Evolutionary conservation across 352 stramenopile species (phyloP), one percentile per base, ranked within the genome.

Genomic region (Phytophthora hibernalis): DNA sequence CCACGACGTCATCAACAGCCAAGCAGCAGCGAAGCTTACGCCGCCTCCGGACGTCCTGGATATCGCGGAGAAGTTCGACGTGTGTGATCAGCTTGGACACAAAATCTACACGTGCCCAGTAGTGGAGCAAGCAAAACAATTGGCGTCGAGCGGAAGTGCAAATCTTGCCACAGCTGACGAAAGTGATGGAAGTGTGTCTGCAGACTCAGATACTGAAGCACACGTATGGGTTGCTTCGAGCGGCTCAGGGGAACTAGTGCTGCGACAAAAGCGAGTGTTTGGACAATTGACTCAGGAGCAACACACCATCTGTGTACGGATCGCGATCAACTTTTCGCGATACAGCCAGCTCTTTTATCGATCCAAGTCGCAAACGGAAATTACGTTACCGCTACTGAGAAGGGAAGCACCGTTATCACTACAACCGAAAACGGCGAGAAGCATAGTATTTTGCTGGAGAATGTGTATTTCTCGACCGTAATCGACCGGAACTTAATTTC

Each of bases 71-170:
- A 42, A 28, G 26, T 54, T 20, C 30, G n/a, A 16, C 9, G 48
- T 43, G 5, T 54, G 48, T n/a, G 16, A 30, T 35, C 10, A 54
- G 9, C 48, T n/a, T 20, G 48, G 8, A n/a, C 28, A 54, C 30
- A 54, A 54, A 30, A 43, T 54, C 0, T 44, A 43, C 30, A 18
- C 26, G 9, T 54, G 48, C 18, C 48, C 30, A 30, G 12, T 54
- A n/a, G 48, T 54, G 15, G 30, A 54, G 40, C 30, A 43, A 28
- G 48, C 48, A 18, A 54, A 54, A 37, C 11, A 20, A 11, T 28
- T 54, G 16, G 28, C 48, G 30, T 30, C 30, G 5, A 54, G 11
- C n/a, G 48, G 48, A 13, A 54, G n/a, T 43, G 28, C 48, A 4
- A 42, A 54, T 15, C 3, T 54, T 15, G 30, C 30, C 3, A 24